These are phyloP conservation scores for Ceratobasidium sp. DNA, from an alignment of 1,284 basidiomycete species.

Conservation along the genomic window DNA sequence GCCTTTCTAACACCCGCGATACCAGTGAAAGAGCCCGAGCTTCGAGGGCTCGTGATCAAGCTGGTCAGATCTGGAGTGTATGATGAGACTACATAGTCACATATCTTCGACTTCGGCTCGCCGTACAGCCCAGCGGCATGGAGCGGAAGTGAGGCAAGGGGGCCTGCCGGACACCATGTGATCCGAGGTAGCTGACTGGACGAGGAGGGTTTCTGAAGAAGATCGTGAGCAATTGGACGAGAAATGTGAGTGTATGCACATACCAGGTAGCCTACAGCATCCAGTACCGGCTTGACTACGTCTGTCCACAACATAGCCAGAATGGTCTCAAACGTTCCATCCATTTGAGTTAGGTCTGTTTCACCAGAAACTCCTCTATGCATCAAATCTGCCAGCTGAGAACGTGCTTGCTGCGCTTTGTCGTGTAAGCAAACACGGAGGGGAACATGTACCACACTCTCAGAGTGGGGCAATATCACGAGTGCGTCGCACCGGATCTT, in stretches of 20 bases:
- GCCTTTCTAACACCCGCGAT: not conserved
- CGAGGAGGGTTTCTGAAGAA: not conserved
- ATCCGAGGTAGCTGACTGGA: not conserved
- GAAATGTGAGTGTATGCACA: not conserved
- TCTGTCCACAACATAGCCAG: constrained; percentile 19
- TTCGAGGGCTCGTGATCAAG: not conserved
- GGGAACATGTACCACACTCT: not conserved
- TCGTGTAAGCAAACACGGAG: not conserved
- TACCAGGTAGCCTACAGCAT: not conserved
- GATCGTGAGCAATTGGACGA: no score
- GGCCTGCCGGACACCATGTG: constrained; percentile 12
- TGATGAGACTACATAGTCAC: not conserved
- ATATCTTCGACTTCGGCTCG: not conserved
- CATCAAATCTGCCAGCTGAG: not conserved
- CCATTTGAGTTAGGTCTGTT: not conserved
- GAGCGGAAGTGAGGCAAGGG: constrained; percentile 1
- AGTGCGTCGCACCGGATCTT: constrained; percentile 33
- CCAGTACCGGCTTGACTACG: constrained; percentile 12
- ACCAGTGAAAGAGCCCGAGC: not conserved
- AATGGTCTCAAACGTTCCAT: not conserved
- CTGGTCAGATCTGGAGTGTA: constrained; percentile 3
- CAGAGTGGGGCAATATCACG: not conserved
- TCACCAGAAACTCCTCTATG: not conserved
- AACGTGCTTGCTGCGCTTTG: not conserved
- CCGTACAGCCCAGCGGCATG: constrained; percentile 4